Evolutionary conservation across 2,329 filamentous ascomycete genomes (phyloP).

Genomic region (Grosmannia huntii): DNA sequence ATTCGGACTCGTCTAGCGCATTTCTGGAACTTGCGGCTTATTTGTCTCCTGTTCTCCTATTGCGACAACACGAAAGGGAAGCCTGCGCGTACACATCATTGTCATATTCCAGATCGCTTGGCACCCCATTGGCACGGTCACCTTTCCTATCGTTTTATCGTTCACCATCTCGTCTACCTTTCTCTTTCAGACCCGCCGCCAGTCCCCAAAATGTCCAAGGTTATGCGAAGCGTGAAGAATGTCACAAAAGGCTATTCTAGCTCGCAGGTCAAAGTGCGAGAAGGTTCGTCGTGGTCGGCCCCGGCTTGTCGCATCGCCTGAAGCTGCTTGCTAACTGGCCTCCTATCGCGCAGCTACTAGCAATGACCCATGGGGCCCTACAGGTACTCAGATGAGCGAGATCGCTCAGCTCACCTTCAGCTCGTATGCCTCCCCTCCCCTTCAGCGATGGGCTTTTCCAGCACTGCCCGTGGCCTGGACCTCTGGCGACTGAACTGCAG

Average conservation of each 20-base stretch:
- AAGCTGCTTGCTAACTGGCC: not conserved
- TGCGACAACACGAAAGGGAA: not conserved
- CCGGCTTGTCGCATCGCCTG: not conserved
- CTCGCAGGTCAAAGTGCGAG: slow-evolving; percentile 95
- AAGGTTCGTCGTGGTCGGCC: slow-evolving; percentile 50
- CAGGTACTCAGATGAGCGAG: slow-evolving; percentile 96
- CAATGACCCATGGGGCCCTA: slow-evolving; percentile 97
- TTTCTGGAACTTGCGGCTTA: not conserved
- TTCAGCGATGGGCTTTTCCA: not conserved
- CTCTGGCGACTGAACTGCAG: not conserved
- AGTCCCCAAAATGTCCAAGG: slow-evolving; percentile 69
- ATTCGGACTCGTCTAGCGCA: not conserved
- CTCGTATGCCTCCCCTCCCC: slow-evolving; percentile 52
- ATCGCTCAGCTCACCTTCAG: slow-evolving; percentile 97
- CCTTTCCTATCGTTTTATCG: not conserved
- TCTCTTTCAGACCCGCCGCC: slow-evolving; percentile 3
- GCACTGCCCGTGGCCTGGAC: not conserved
- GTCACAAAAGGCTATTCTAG: slow-evolving; percentile 97
- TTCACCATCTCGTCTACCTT: not conserved
- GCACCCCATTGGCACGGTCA: not conserved
- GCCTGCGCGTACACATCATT: not conserved
- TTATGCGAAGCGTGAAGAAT: slow-evolving; percentile 96
- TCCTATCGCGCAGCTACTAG: slow-evolving; percentile 59
- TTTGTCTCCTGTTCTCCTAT: not conserved
- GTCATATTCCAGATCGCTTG: not conserved